A percentile compares a stretch with the other conserved stretches of the same genome.
Conservation (phyloP, 2,329 filamentous ascomycete species). For the Cercospora sp. region DNA sequence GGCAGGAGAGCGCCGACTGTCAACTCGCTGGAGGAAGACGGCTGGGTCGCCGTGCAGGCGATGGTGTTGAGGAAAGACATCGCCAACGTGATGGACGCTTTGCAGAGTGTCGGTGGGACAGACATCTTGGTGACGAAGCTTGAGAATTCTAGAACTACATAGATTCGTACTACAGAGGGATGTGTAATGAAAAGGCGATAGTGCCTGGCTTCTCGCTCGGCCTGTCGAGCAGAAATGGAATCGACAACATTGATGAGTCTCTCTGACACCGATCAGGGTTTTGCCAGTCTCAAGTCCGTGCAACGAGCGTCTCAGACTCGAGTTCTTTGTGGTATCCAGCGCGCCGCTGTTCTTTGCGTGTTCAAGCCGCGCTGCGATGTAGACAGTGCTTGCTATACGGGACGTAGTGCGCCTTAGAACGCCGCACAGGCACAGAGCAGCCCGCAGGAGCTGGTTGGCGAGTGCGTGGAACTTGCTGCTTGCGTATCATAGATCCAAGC, state of each 20-base stretch:
- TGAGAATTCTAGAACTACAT: slow-evolving; percentile 68
- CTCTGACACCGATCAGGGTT: not conserved
- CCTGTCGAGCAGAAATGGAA: not conserved
- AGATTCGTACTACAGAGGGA: not conserved
- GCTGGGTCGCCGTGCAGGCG: slow-evolving; percentile 89
- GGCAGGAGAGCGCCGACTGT: slow-evolving; percentile 92
- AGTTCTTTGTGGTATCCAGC: not conserved
- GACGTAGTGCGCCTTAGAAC: too few species aligned
- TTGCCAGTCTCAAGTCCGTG: not conserved
- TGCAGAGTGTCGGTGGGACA: slow-evolving; percentile 72
- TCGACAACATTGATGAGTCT: not conserved
- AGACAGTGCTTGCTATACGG: too few species aligned
- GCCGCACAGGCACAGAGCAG: too few species aligned
- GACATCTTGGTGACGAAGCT: slow-evolving; percentile 87
- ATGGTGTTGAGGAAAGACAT: slow-evolving; percentile 92
- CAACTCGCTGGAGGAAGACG: slow-evolving; percentile 81
- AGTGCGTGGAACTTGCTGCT: too few species aligned
- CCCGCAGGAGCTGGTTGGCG: too few species aligned
- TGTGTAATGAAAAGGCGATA: not conserved
- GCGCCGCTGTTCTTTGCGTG: too few species aligned
- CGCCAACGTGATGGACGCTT: slow-evolving; percentile 81
- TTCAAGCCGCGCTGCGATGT: too few species aligned
- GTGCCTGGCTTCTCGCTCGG: not conserved
- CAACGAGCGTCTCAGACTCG: too few species aligned
- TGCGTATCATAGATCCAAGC: too few species aligned